Base-by-base conservation (phyloP, 371 early-diverging fungal species). In the Homolaphlyctis polyrhiza region DNA sequence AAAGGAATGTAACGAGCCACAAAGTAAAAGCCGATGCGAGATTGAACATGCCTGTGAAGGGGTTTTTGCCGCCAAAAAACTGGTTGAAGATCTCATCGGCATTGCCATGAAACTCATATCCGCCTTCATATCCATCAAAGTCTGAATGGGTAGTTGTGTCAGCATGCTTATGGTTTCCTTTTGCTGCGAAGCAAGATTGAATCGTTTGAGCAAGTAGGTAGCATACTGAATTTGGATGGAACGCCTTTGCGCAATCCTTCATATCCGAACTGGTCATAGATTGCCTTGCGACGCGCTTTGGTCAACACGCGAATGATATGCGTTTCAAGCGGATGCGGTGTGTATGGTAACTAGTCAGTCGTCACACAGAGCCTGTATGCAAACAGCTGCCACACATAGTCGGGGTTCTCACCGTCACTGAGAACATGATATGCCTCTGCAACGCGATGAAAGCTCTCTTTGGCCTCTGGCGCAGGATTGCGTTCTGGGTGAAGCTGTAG, bases 351-450 rank as follows among this genome's bases (percentile, higher is more conserved):
- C 5, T 16, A 16, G 8, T 55, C 25, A 13, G 23, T 43, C 18
- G 0, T 1, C 25, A 23, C 1, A 25, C 33, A 13, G 18, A 39
- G 13, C 1, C 5, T 18, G 1, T 27, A 1, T 25, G 18, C 25
- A 33, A 39, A 23, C 13, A 57, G 28, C 52, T 35, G 35, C 23
- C n/a, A n/a, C n/a, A 8, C 32, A 32, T 28, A 51, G 25, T 14
- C 32, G 5, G 18, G 14, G 14, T 29, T 33, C 68, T 54, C 65
- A 76, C 81, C 64, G 57, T 82, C 71, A 32, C 74, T 75, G n/a
- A 88, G 65, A 8, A 84, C 81, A 51, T 81, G 75, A 62, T 83
- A 88, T 1, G 87, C 86, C 58, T 79, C 81, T 11, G 80, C 71
- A 58, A 86, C 69, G 11, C 58, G 59, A 35, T 67, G 66, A 61